Evolutionary conservation across 1,139 yeast species (phyloP).

Genomic region (Geotrichum bryndzae): DNA sequence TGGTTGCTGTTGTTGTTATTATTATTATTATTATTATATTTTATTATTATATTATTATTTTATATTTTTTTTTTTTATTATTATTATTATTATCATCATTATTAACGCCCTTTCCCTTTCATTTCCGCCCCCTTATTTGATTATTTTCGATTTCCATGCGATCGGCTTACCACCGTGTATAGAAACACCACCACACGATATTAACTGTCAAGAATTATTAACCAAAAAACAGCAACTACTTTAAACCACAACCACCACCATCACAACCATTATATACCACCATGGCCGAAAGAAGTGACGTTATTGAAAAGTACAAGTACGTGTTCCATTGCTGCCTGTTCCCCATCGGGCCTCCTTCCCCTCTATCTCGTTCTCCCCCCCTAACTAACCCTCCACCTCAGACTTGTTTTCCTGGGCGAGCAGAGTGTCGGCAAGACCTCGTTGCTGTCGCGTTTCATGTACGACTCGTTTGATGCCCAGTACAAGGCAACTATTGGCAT

Average conservation of each 20-base stretch:
- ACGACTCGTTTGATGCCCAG: constrained; percentile 95
- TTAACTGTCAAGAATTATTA: no score
- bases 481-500: constrained; percentile 88
- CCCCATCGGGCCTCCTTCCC: no score
- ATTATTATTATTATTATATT: no score
- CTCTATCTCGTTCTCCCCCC: no score
- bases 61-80: not conserved
- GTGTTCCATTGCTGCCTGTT: no score
- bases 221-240: no score
- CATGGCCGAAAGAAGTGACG: constrained; percentile 32
- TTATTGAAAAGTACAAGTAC: constrained; percentile 38
- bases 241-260: no score
- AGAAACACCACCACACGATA: not conserved
- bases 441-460: constrained; percentile 91
- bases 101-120: not conserved
- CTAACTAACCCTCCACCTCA: constrained; percentile 28
- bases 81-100: no score
- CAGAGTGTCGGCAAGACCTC: constrained; percentile 97
- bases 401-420: constrained; percentile 94
- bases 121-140: not conserved
- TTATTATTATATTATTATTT: not conserved
- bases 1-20: no score
- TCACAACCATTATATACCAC: not conserved
- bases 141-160: not conserved
- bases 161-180: not conserved